A percentile compares a stretch with the other conserved stretches of the same genome.
Evolutionary conservation across 352 stramenopile genomes (phyloP).

Genomic region (Phytophthora macrochlamydospora): DNA sequence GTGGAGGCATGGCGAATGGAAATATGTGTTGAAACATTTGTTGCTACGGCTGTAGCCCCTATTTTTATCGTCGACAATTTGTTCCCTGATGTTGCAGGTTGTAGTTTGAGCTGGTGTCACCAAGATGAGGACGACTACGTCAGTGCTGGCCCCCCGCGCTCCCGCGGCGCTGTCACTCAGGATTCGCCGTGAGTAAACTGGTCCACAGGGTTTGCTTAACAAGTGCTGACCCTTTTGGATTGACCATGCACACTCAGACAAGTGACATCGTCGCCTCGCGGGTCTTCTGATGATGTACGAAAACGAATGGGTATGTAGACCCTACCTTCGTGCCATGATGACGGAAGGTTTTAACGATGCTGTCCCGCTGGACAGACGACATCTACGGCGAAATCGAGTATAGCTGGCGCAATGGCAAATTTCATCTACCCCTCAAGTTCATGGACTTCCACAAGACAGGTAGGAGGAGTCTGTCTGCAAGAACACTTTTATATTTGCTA

Average conservation of each 20-base stretch:
- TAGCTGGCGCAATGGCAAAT: slow-evolving; percentile 45
- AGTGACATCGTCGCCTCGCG: slow-evolving; percentile 10
- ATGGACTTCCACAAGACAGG: slow-evolving; percentile 67
- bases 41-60: slow-evolving; percentile 8
- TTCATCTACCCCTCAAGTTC: slow-evolving; percentile 74
- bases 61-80: slow-evolving; percentile 17
- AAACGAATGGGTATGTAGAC: slow-evolving; percentile 48
- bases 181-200: not conserved
- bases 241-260: slow-evolving; percentile 10
- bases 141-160: slow-evolving; percentile 1
- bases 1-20: slow-evolving; percentile 12
- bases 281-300: slow-evolving; percentile 42
- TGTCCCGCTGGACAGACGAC: slow-evolving; percentile 39
- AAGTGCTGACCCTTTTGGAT: not conserved
- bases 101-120: slow-evolving; percentile 2
- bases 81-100: slow-evolving; percentile 2
- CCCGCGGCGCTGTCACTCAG: slow-evolving; percentile 8
- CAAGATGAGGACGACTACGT: not conserved
- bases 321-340: not conserved
- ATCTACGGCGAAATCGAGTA: slow-evolving; percentile 76
- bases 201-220: too few species aligned
- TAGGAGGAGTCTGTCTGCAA: slow-evolving; percentile 5
- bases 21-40: slow-evolving; percentile 35
- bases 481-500: not conserved
- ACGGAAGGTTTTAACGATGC: not conserved